phyloP scores from a whole-genome alignment of 805 yeast species.

The Yamadazyma phyllophila region DNA sequence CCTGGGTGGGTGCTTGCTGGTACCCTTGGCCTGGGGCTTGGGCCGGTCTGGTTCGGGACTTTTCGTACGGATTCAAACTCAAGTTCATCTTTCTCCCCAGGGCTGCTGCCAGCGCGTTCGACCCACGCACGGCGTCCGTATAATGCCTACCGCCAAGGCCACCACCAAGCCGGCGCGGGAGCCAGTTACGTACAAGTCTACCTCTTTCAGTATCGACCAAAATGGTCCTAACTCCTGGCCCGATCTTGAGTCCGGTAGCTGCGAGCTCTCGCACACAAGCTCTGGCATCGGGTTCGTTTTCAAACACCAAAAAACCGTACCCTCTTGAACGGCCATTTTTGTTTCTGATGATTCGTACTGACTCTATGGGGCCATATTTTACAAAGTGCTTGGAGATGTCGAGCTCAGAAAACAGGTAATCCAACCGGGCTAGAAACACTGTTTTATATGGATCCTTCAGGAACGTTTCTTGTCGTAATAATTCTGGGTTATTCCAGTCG shows the following conservation, averaged over 20 bases:
- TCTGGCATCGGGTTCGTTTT: slow-evolving; percentile 55
- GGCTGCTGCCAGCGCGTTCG: slow-evolving; percentile 38
- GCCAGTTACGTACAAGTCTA: slow-evolving; percentile 62
- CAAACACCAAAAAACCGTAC: slow-evolving; percentile 79
- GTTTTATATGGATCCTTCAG: slow-evolving; percentile 71
- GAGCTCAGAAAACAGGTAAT: slow-evolving; percentile 60
- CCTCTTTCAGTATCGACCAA: slow-evolving; percentile 76
- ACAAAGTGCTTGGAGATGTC: slow-evolving; percentile 64
- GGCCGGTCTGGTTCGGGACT: not conserved
- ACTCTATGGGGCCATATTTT: slow-evolving; percentile 70
- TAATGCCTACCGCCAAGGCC: slow-evolving; percentile 88
- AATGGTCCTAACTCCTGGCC: slow-evolving; percentile 39
- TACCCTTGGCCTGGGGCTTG: not conserved
- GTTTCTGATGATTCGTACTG: slow-evolving; percentile 38
- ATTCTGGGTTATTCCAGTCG: slow-evolving; percentile 33
- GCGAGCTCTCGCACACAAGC: slow-evolving; percentile 61
- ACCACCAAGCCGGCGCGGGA: slow-evolving; percentile 79
- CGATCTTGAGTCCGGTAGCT: slow-evolving; percentile 34
- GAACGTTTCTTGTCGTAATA: slow-evolving; percentile 28
- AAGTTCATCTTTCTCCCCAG: slow-evolving; percentile 25
- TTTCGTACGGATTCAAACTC: slow-evolving; percentile 15
- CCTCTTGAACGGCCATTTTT: slow-evolving; percentile 60
- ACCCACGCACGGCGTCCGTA: slow-evolving; percentile 25
- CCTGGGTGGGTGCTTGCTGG: not conserved
- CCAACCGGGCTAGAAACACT: slow-evolving; percentile 71